Base-by-base conservation (phyloP, 2,329 filamentous ascomycete genomes). In the Arthrinium phaeospermum region DNA sequence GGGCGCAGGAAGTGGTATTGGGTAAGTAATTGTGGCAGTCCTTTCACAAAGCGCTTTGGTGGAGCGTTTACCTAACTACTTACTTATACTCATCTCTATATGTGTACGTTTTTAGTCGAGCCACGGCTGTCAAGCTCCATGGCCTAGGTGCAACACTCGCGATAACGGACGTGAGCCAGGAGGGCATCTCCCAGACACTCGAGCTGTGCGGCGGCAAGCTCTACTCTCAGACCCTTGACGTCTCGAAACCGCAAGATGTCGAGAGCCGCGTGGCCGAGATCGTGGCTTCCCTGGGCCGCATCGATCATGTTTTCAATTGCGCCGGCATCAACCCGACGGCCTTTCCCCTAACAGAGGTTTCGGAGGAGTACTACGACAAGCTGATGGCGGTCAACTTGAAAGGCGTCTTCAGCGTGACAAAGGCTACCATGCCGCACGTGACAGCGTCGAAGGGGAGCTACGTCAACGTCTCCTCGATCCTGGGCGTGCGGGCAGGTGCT, bases 301-400 rank as follows among this genome's bases (percentile, higher is more conserved):
- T 84, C 14, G 77, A 83, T 75, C 78, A 81, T 68, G 78, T 84
- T 5, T 84, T 84, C 75, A 83, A 83, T 74, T 85, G 85, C 71
- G 80, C 82, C 8, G 85, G 85, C 46, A 79, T 87, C n/a, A 87
- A 87, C 73, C 85, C 86, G 1, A 86, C 83, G 0, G 77, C 78
- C 1, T 79, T 83, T 34, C 77, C 82, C 3, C 80, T 86, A 41
- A 81, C 80, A 45, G 78, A 82, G 5, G 83, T 82, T 0, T 80
- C 80, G 2, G 84, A 89, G 71, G 85, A 79, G 14, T 88, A 86
- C 75, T 87, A 82, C 79, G 82, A 85, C 73, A 83, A 81, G 64
- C 78, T 87, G 10, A 78, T 87, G 30, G 81, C 82, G 70, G 82
- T 82, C 0, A 87, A 87, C 72, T 74, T 87, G 14, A 82, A 82